phyloP scores from a whole-genome alignment of 2,329 filamentous ascomycete species.

The Penicillium sp. region DNA sequence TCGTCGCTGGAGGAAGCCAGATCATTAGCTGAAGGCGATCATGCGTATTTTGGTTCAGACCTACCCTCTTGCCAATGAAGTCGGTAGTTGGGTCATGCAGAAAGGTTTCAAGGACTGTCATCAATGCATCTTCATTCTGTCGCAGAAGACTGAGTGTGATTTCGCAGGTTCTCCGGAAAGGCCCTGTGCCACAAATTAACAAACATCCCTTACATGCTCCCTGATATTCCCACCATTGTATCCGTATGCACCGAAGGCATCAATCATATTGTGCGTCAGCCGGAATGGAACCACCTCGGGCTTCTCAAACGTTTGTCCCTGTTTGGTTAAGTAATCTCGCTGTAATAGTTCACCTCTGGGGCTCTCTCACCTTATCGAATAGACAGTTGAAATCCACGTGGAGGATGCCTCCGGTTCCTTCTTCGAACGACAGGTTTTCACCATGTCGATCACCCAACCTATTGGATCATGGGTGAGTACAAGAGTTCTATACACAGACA shows the following conservation, averaged over 20 bases:
- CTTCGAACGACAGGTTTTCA: conserved; percentile 93
- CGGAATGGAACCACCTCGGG: conserved; percentile 95
- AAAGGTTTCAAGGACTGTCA: conserved; percentile 96
- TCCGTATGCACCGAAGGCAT: conserved; percentile 92
- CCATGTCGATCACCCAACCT: conserved; percentile 89
- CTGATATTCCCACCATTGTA: conserved; percentile 61
- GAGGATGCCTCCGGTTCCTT: conserved; percentile 88
- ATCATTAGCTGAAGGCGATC: neutral
- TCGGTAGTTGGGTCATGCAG: conserved; percentile 96
- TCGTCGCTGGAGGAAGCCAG: conserved; percentile 43
- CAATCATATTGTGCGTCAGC: conserved; percentile 96
- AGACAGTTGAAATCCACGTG: conserved; percentile 99
- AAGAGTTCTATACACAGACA: conserved; percentile 4
- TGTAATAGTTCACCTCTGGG: no score
- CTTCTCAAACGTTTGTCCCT: conserved; percentile 85
- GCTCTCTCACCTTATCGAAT: conserved; percentile 84
- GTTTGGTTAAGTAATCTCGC: no score
- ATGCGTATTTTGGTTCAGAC: conserved; percentile 1
- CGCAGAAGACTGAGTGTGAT: conserved; percentile 79
- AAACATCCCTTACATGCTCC: neutral
- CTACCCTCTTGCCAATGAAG: conserved; percentile 70
- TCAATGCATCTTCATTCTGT: conserved; percentile 91
- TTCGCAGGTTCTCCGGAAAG: conserved; percentile 87
- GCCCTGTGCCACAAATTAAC: conserved; percentile 47
- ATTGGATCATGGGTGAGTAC: no score